These are phyloP conservation scores for Diutina sp. DNA, from an alignment of 1,139 yeast genomes.

Conservation along the genomic window DNA sequence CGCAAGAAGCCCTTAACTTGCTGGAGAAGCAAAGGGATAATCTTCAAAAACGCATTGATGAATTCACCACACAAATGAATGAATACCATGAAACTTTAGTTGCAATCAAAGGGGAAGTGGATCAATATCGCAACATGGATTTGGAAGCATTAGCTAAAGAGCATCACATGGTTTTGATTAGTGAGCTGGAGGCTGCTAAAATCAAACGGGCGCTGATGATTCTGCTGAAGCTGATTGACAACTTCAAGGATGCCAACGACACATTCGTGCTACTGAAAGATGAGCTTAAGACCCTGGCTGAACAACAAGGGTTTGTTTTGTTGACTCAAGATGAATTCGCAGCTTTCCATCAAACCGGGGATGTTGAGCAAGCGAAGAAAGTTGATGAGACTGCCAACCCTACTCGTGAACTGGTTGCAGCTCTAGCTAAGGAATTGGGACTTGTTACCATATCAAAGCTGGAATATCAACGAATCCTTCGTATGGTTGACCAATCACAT, in stretches of 20 bases:
- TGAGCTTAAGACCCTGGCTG: constrained; percentile 1
- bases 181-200: neutral
- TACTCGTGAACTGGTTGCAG: neutral
- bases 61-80: neutral
- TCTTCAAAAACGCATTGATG: neutral
- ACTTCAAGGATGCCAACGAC: neutral
- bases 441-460: neutral
- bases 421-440: neutral
- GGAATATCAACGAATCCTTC: neutral
- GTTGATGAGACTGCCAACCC: neutral
- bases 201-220: neutral
- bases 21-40: neutral
- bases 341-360: neutral
- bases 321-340: neutral
- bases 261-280: neutral
- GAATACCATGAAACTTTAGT: neutral
- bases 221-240: neutral
- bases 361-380: neutral
- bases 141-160: neutral
- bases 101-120: neutral
- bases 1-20: neutral
- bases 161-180: neutral
- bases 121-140: neutral
- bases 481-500: neutral
- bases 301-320: constrained; percentile 2